A percentile compares a stretch with the other conserved stretches of the same genome.
Conservation (phyloP, 176 grass and related monocot genomes). For the Rhynchospora pubera region DNA sequence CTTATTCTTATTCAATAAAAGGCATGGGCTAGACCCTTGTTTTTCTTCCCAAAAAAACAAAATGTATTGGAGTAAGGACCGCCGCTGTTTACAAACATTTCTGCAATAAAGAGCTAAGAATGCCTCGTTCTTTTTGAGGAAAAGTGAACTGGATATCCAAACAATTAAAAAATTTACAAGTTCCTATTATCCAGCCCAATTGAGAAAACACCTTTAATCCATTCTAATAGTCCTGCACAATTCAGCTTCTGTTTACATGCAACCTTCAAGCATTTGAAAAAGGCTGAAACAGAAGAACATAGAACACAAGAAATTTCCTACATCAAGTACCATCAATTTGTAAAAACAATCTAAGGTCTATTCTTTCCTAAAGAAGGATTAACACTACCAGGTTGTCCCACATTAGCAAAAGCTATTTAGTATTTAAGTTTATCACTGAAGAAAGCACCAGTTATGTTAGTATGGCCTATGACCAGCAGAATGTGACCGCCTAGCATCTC, state of each 20-base stretch:
- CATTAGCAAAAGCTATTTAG: neutral
- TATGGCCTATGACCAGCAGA: neutral
- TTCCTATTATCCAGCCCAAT: neutral
- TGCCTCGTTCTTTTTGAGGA: neutral
- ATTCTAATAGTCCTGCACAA: neutral
- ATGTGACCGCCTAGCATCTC: constrained; percentile 41
- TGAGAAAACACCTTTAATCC: neutral
- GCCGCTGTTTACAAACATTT: neutral
- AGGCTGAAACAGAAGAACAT: neutral
- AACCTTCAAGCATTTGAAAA: neutral
- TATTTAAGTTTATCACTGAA: neutral
- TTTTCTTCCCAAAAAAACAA: too few relatives aligned
- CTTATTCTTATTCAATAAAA: too few relatives aligned
- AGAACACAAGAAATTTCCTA: neutral
- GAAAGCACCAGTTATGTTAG: neutral
- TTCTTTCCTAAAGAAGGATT: neutral
- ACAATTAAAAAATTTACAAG: neutral
- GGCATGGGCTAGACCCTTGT: too few relatives aligned
- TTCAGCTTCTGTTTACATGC: neutral
- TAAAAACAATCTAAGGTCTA: constrained; percentile 1
- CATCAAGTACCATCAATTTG: neutral
- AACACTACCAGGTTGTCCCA: neutral
- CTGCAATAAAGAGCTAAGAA: too few relatives aligned
- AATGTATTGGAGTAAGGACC: neutral
- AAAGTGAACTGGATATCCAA: neutral